Conservation (phyloP, 208 protist species). For the Acanthamoeba culbertsoni region DNA sequence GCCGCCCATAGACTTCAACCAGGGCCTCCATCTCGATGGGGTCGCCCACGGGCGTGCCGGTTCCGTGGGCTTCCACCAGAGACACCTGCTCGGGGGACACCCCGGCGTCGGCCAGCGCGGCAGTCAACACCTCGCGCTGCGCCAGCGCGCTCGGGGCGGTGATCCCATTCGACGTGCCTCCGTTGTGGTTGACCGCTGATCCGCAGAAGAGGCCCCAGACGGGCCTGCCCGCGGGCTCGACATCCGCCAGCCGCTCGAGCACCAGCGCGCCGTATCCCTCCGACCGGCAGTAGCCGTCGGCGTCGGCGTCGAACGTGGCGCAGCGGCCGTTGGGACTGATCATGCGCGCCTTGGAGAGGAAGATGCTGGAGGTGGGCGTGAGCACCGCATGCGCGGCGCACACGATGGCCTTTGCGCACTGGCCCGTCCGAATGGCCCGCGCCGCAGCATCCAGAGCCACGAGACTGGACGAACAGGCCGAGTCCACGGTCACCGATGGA, state of each 20-base stretch:
- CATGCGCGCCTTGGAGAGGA: constrained; percentile 63
- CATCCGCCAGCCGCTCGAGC: constrained; percentile 62
- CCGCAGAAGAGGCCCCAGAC: constrained; percentile 70
- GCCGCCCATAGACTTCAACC: constrained; percentile 11
- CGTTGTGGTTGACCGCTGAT: constrained; percentile 80
- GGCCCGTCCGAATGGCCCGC: constrained; percentile 47
- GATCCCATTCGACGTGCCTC: constrained; percentile 64
- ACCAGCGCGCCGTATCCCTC: constrained; percentile 80
- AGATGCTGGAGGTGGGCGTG: neutral
- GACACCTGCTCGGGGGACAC: constrained; percentile 60
- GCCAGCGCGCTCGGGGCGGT: constrained; percentile 73
- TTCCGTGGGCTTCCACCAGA: constrained; percentile 81
- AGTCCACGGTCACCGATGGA: constrained; percentile 82
- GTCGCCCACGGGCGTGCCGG: constrained; percentile 81
- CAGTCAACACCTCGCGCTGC: constrained; percentile 67
- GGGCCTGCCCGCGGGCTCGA: neutral
- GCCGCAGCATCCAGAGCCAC: constrained; percentile 70
- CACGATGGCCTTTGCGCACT: constrained; percentile 71
- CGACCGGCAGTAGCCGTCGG: constrained; percentile 84
- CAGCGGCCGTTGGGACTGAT: constrained; percentile 76
- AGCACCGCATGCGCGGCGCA: constrained; percentile 74
- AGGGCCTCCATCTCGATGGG: constrained; percentile 75
- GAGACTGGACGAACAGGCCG: constrained; percentile 83
- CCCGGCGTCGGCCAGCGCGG: constrained; percentile 63
- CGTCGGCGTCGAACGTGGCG: constrained; percentile 79